These are phyloP conservation scores for Cryptosporidium muris DNA, from an alignment of 169 alveolate species.

Conservation along the genomic window DNA sequence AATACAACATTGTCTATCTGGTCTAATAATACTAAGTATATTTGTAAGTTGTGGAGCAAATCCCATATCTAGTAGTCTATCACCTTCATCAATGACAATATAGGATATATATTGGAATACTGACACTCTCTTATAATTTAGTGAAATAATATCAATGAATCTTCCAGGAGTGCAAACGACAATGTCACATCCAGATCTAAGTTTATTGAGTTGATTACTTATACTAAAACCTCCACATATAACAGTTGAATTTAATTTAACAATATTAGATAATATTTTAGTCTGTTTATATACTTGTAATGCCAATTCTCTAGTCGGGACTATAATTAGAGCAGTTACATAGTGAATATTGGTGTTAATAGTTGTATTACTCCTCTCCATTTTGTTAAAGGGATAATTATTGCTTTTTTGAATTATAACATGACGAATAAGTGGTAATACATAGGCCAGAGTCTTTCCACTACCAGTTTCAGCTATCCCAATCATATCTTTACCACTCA, in stretches of 20 bases:
- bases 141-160: conserved; percentile 91
- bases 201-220: conserved; percentile 87
- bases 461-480: conserved; percentile 99
- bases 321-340: conserved; percentile 78
- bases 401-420: conserved; percentile 85
- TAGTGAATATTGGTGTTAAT: not conserved
- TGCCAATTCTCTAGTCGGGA: conserved; percentile 88
- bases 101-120: conserved; percentile 92
- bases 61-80: conserved; percentile 96
- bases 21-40: conserved; percentile 89
- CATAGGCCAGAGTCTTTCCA: conserved; percentile 97
- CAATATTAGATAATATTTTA: conserved; percentile 64
- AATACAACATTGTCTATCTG: conserved; percentile 95
- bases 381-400: conserved; percentile 28
- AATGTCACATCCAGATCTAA: conserved; percentile 95
- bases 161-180: conserved; percentile 98
- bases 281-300: conserved; percentile 83
- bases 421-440: conserved; percentile 96
- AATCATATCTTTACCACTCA: conserved; percentile 95
- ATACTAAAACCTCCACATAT: conserved; percentile 96
- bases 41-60: conserved; percentile 96
- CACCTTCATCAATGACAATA: conserved; percentile 99
- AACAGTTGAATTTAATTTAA: conserved; percentile 24
- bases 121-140: conserved; percentile 90
- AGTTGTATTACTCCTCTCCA: not conserved